These are phyloP conservation scores for Pythium utonaiense DNA, from an alignment of 352 stramenopile genomes.

Conservation along the genomic window DNA sequence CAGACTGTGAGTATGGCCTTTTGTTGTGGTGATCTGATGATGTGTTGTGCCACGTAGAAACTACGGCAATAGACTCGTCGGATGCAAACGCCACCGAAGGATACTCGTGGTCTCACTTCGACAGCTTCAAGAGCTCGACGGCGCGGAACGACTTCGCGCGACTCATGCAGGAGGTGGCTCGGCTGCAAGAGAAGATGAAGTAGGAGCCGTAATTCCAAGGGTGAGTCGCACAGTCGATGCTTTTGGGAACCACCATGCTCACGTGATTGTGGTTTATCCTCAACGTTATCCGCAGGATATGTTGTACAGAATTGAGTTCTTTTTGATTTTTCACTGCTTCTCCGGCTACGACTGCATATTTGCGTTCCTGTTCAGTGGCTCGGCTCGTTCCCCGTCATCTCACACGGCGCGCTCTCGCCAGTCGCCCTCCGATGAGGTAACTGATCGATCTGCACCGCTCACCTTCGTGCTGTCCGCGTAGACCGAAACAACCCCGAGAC, in stretches of 20 bases:
- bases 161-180: constrained; percentile 67
- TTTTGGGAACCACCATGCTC: too few species aligned
- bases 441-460: constrained; percentile 6
- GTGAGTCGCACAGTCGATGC: too few species aligned
- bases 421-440: neutral
- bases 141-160: constrained; percentile 42
- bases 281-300: too few species aligned
- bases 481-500: constrained; percentile 49
- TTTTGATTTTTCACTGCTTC: neutral
- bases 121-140: constrained; percentile 52
- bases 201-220: too few species aligned
- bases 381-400: neutral
- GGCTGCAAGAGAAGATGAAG: constrained; percentile 28
- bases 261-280: too few species aligned
- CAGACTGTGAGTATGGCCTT: neutral
- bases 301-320: neutral
- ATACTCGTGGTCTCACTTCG: constrained; percentile 81
- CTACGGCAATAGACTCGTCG: constrained; percentile 27
- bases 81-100: constrained; percentile 57
- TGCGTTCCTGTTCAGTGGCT: neutral
- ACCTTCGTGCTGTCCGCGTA: constrained; percentile 27
- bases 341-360: neutral
- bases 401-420: constrained; percentile 23
- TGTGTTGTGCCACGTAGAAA: neutral
- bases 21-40: neutral